Conservation (phyloP, 768 basidiomycete genomes). For the Filobasidium floriforme region DNA sequence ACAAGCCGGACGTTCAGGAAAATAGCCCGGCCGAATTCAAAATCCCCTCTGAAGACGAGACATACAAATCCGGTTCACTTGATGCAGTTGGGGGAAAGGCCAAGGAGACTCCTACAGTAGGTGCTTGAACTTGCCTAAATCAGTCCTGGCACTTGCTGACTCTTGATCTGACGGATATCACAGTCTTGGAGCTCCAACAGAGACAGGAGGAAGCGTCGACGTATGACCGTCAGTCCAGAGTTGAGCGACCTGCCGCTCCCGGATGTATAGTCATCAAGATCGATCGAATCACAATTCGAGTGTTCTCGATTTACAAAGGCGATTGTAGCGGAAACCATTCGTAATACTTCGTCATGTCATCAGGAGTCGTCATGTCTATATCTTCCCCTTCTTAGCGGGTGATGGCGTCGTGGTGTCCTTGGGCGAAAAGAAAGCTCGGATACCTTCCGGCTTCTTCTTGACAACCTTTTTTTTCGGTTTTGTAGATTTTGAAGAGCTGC, state of each 20-base stretch:
- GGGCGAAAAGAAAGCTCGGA: conserved; percentile 39
- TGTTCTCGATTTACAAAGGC: too few species aligned
- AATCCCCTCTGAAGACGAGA: too few species aligned
- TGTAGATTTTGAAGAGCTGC: background rate
- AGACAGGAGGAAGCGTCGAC: background rate
- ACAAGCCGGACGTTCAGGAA: too few species aligned
- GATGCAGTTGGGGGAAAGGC: too few species aligned
- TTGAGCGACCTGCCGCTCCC: background rate
- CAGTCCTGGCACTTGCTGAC: too few species aligned
- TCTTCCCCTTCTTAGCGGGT: background rate
- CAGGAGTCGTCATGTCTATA: background rate
- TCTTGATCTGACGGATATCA: too few species aligned
- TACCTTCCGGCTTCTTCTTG: conserved; percentile 33
- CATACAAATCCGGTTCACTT: too few species aligned
- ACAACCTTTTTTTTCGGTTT: conserved; percentile 20
- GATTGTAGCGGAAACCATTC: too few species aligned
- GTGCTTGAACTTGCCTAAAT: too few species aligned
- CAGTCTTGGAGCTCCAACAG: background rate
- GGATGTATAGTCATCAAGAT: background rate
- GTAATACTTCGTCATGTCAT: background rate
- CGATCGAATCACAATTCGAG: background rate
- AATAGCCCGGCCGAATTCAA: too few species aligned
- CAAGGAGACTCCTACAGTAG: too few species aligned
- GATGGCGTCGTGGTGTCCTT: background rate
- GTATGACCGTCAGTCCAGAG: background rate